Evolutionary conservation across 1,284 basidiomycete species (phyloP).

Genomic region (Pseudozyma thailandica): DNA sequence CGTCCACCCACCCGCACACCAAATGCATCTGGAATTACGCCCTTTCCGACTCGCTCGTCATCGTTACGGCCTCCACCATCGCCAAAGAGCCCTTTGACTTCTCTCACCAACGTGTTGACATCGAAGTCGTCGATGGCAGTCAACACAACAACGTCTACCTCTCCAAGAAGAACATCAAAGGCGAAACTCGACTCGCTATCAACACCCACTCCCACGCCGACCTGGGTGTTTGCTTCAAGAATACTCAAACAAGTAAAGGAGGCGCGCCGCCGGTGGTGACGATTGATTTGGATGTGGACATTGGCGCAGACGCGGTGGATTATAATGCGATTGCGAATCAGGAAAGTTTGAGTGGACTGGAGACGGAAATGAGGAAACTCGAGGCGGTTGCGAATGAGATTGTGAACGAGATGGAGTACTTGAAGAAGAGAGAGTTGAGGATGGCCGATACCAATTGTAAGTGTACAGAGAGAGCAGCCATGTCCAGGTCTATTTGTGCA

Average conservation of each 20-base stretch:
- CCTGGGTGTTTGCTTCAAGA: slow-evolving; percentile 92
- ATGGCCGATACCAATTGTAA: slow-evolving; percentile 92
- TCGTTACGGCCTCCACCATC: slow-evolving; percentile 91
- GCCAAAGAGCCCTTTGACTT: slow-evolving; percentile 65
- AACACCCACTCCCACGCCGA: slow-evolving; percentile 94
- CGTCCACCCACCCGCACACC: slow-evolving; percentile 40
- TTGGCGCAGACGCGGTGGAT: slow-evolving; percentile 97
- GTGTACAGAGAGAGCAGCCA: slow-evolving; percentile 64
- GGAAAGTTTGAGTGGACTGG: slow-evolving; percentile 91
- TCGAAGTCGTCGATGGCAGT: slow-evolving; percentile 92
- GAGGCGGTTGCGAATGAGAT: slow-evolving; percentile 94
- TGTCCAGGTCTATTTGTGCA: background rate
- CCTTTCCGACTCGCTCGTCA: slow-evolving; percentile 63
- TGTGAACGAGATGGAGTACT: slow-evolving; percentile 90
- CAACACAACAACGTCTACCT: slow-evolving; percentile 89
- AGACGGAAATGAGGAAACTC: slow-evolving; percentile 97
- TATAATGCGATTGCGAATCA: slow-evolving; percentile 99
- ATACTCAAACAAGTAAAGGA: slow-evolving; percentile 65
- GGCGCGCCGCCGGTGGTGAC: slow-evolving; percentile 13
- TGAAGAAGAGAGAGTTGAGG: slow-evolving; percentile 86
- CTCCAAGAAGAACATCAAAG: slow-evolving; percentile 85
- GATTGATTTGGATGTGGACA: slow-evolving; percentile 93
- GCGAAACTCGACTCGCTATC: slow-evolving; percentile 90
- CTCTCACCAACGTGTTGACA: slow-evolving; percentile 73
- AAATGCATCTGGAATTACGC: slow-evolving; percentile 68